These are phyloP conservation scores for Globisporangium nodosum DNA, from an alignment of 352 stramenopile species.

Conservation along the genomic window DNA sequence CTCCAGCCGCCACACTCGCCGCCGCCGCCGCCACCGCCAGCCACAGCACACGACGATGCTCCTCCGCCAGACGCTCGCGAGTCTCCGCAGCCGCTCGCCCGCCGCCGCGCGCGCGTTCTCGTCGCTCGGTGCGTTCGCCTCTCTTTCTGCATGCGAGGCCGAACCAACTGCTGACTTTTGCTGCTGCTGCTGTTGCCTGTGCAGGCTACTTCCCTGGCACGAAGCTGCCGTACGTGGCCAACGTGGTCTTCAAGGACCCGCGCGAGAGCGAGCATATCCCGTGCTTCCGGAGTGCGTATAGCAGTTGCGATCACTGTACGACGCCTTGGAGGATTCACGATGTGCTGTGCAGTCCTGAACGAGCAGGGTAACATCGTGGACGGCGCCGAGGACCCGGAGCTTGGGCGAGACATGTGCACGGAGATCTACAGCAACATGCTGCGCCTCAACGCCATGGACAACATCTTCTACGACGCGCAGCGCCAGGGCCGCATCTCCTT, in stretches of 20 bases:
- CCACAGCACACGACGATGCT: conserved; percentile 1
- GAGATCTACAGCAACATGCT: conserved; percentile 88
- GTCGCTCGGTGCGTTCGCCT: conserved; percentile 24
- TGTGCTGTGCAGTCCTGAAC: conserved; percentile 59
- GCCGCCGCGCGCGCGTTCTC: conserved; percentile 17
- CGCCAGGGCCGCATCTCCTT: conserved; percentile 98
- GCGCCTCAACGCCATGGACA: conserved; percentile 93
- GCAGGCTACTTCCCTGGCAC: conserved; percentile 72
- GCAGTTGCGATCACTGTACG: conserved; percentile 4
- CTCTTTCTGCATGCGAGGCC: not conserved
- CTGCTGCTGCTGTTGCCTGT: not conserved
- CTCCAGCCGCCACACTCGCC: no score
- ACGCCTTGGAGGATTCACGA: not conserved
- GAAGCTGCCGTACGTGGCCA: conserved; percentile 84
- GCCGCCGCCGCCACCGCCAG: not conserved
- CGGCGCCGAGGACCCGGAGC: conserved; percentile 61
- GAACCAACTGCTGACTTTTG: not conserved
- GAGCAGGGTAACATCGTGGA: conserved; percentile 75
- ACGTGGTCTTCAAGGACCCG: conserved; percentile 87
- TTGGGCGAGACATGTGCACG: conserved; percentile 71
- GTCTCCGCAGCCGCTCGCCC: conserved; percentile 4
- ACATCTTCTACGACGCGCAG: conserved; percentile 96
- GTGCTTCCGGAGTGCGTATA: conserved; percentile 85
- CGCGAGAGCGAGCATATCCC: conserved; percentile 78
- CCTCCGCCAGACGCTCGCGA: conserved; percentile 16